A percentile compares a stretch with the other conserved stretches of the same genome.
phyloP scores from a whole-genome alignment of 495 filamentous ascomycete species.

The Penicillium soppii region DNA sequence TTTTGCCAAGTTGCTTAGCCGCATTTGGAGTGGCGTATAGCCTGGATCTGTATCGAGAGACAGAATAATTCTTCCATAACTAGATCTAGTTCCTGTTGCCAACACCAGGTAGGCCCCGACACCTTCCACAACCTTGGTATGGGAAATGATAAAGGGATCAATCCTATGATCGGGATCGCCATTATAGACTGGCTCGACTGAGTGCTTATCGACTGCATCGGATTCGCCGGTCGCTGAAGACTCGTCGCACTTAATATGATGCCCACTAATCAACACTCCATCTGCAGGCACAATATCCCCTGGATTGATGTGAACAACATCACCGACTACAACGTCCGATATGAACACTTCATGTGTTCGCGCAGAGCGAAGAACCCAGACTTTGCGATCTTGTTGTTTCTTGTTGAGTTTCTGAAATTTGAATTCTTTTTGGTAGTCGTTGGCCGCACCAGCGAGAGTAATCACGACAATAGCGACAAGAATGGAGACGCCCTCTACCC shows the following conservation, averaged over 20 bases:
- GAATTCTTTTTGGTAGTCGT: constrained; percentile 66
- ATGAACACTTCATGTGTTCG: constrained; percentile 65
- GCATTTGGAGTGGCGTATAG: constrained; percentile 78
- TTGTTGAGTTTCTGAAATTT: constrained; percentile 59
- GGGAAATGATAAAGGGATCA: constrained; percentile 72
- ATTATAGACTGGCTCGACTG: constrained; percentile 45
- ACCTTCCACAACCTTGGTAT: constrained; percentile 79
- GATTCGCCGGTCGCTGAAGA: constrained; percentile 74
- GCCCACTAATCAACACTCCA: constrained; percentile 65
- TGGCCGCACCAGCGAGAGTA: constrained; percentile 59
- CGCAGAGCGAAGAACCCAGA: constrained; percentile 70
- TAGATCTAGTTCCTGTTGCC: constrained; percentile 75
- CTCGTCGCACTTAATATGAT: constrained; percentile 68
- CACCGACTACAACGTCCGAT: constrained; percentile 71
- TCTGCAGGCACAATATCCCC: constrained; percentile 76
- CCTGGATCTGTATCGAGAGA: constrained; percentile 77
- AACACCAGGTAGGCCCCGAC: constrained; percentile 77
- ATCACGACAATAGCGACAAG: constrained; percentile 67
- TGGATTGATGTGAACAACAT: constrained; percentile 71
- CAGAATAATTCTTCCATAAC: constrained; percentile 84
- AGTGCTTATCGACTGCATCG: constrained; percentile 61
- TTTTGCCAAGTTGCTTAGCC: constrained; percentile 75
- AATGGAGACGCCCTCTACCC: constrained; percentile 71
- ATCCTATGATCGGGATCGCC: constrained; percentile 42
- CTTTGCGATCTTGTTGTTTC: constrained; percentile 58